Evolutionary conservation across 2,329 filamentous ascomycete species (phyloP), one percentile per base, ranked within the genome.

Genomic region (Knufia petricola): DNA sequence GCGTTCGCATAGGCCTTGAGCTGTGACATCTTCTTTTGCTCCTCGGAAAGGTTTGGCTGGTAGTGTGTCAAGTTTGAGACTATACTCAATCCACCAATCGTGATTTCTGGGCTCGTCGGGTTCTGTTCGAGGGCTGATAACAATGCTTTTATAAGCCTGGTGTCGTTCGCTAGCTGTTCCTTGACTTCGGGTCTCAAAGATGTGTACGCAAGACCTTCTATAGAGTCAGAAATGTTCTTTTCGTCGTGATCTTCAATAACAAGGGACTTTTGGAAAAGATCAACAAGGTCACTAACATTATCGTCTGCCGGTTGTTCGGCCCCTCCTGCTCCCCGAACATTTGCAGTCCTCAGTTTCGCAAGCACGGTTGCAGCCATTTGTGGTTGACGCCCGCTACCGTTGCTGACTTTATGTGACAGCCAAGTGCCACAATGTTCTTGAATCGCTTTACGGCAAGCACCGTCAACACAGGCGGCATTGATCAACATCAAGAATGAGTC

Each of bases 1-100:
- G 87, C 85, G 61, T 94, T 87, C 12, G 92, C 92, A 60, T 96
- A 98, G 1, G 88, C 87, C 70, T 94, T 95, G 38, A 98, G 76
- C 63, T 98, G 86, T 4, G 78, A 78, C 70, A 98, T 87, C 61
- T 86, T 87, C 69, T 90, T 92, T 60, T 95, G 84, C 65, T 98
- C 92, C 54, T 95, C 90, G 0, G 87, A 83, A 34, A 89, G 73
- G 6, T 73, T 72, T 4, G 88, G 88, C 34, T 79, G 76, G 63
- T 94, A 96, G 24, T 78, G 75, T 12, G 87, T 94, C 45, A 98
- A 70, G 61, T 96, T 95, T 48, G 80, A 73, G 55, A 96, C 77
- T 48, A 95, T 84, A 61, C 85, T 94, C 34, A 98, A 73, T 15
- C 81, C 85, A 41, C 90, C 90, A 61, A 94, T 95, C 0, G 88